These are phyloP conservation scores for Durio zibethinus DNA, from an alignment of 345 rosid species.

Conservation along the genomic window DNA sequence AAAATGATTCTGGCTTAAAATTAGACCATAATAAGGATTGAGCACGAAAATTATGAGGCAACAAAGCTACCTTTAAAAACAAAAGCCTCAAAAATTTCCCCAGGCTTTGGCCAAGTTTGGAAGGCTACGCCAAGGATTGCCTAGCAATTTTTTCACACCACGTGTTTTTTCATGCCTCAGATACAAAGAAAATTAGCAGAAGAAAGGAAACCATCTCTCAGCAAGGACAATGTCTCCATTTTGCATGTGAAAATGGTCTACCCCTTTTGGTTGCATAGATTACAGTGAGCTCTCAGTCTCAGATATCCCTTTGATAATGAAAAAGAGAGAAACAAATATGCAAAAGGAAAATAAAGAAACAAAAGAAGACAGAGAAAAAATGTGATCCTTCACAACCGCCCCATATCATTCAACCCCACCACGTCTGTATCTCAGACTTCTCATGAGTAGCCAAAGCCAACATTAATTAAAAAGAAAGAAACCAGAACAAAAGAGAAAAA, in stretches of 20 bases:
- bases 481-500: background rate
- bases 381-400: conserved; percentile 1
- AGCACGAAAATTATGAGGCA: background rate
- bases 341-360: background rate
- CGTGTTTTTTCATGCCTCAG: background rate
- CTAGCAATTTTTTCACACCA: background rate
- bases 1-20: background rate
- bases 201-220: background rate
- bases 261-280: background rate
- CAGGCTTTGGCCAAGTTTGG: background rate
- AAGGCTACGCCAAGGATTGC: background rate
- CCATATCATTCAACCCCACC: conserved; percentile 32
- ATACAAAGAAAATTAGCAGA: background rate
- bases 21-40: background rate
- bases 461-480: background rate
- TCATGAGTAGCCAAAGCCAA: background rate
- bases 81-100: background rate
- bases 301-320: background rate
- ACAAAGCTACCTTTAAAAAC: background rate
- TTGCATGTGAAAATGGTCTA: background rate
- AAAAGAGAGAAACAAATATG: background rate
- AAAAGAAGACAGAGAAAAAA: too few species aligned
- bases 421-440: background rate
- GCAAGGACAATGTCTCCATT: background rate
- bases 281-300: background rate